Evolutionary conservation across 78 protist species (phyloP).

Genomic region (Emiliania huxleyi): DNA sequence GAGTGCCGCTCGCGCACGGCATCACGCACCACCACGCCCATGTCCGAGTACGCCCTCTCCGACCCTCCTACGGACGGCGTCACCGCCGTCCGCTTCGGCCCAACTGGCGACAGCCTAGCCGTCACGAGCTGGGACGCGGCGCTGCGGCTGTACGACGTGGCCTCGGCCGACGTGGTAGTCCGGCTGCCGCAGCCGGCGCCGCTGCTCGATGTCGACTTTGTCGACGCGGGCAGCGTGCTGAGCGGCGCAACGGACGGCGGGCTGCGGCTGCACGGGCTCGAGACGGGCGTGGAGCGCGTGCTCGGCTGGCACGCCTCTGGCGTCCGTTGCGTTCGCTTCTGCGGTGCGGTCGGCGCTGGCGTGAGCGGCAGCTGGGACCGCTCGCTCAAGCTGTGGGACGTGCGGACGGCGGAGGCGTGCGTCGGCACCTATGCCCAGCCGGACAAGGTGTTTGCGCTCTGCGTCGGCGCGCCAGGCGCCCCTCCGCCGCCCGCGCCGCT

Average conservation of each 20-base stretch:
- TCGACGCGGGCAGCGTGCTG: not conserved
- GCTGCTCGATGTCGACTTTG: not conserved
- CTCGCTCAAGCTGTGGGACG: conserved; percentile 78
- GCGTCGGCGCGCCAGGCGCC: not conserved
- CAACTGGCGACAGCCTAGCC: not conserved
- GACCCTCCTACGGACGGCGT: conserved; percentile 16
- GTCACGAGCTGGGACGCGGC: not conserved
- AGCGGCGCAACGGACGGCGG: not conserved
- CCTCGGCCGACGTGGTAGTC: not conserved
- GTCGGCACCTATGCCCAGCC: not conserved
- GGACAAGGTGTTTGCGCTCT: conserved; percentile 15
- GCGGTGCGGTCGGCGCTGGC: not conserved
- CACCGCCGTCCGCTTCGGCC: not conserved
- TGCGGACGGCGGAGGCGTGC: not conserved
- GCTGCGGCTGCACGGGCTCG: not conserved
- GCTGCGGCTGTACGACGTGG: not conserved
- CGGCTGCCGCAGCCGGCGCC: not conserved
- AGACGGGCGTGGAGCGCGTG: not conserved
- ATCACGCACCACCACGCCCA: too few species aligned
- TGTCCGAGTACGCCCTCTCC: too few species aligned
- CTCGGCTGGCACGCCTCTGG: not conserved
- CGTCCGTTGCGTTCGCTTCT: not conserved
- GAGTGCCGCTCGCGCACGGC: too few species aligned
- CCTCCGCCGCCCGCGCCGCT: conserved; percentile 25
- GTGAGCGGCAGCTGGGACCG: conserved; percentile 87